Conservation (phyloP, 495 filamentous ascomycete species). For the Eremomyces bilateralis region DNA sequence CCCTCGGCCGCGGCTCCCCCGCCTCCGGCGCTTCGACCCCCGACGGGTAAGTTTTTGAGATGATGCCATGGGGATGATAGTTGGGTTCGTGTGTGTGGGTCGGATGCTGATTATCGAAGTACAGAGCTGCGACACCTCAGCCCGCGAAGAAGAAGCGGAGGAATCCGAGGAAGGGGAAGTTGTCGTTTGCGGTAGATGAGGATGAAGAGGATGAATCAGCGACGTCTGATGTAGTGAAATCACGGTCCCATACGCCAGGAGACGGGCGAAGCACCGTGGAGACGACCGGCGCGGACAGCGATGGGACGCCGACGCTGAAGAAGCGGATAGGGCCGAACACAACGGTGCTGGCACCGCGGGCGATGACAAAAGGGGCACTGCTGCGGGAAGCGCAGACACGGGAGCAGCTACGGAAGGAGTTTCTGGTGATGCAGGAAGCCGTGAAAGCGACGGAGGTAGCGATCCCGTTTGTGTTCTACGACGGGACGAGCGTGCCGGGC, state of each 20-base stretch:
- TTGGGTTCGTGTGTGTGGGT: background rate
- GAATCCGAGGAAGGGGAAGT: slow-evolving; percentile 34
- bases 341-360: slow-evolving; percentile 50
- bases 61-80: background rate
- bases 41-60: slow-evolving; percentile 22
- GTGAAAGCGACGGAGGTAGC: slow-evolving; percentile 78
- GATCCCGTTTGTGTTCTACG: slow-evolving; percentile 94
- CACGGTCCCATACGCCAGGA: slow-evolving; percentile 11
- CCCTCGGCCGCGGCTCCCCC: slow-evolving; percentile 28
- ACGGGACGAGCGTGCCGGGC: slow-evolving; percentile 85
- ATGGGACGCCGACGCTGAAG: slow-evolving; percentile 22
- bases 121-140: slow-evolving; percentile 25
- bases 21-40: slow-evolving; percentile 30
- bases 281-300: slow-evolving; percentile 18
- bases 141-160: slow-evolving; percentile 50
- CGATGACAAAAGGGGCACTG: slow-evolving; percentile 68
- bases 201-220: slow-evolving; percentile 22
- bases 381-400: slow-evolving; percentile 60
- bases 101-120: slow-evolving; percentile 25
- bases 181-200: slow-evolving; percentile 46
- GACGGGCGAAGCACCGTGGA: slow-evolving; percentile 17
- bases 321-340: slow-evolving; percentile 41
- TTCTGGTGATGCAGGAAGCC: slow-evolving; percentile 58
- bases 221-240: slow-evolving; percentile 5
- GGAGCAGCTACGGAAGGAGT: slow-evolving; percentile 69